Evolutionary conservation across 768 basidiomycete genomes (phyloP).

Genomic region (Auricularia sp.): DNA sequence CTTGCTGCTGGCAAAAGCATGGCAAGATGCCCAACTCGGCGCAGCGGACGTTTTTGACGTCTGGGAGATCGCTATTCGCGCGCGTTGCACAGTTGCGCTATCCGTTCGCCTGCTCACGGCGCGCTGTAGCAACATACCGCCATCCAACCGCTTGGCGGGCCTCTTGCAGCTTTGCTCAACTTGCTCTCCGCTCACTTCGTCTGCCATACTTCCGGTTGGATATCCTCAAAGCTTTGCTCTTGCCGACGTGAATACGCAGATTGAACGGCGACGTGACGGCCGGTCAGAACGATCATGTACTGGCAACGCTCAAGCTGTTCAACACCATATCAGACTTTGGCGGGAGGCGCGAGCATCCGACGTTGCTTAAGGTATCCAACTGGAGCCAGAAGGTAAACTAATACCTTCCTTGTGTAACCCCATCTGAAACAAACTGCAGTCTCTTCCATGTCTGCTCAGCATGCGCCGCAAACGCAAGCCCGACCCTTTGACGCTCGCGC

Average conservation of each 20-base stretch:
- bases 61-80: conserved; percentile 47
- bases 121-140: conserved; percentile 32
- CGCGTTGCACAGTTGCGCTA: conserved; percentile 20
- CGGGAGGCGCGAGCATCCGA: conserved; percentile 52
- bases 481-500: conserved; percentile 30
- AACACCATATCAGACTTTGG: conserved; percentile 51
- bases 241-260: conserved; percentile 41
- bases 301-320: conserved; percentile 56
- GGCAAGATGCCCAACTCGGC: conserved; percentile 48
- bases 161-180: conserved; percentile 49
- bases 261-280: conserved; percentile 56
- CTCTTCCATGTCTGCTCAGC: conserved; percentile 51
- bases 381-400: conserved; percentile 65
- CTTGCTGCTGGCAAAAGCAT: conserved; percentile 46
- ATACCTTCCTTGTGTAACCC: too few species aligned
- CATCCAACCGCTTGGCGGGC: conserved; percentile 31
- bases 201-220: conserved; percentile 51
- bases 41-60: conserved; percentile 51
- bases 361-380: conserved; percentile 55
- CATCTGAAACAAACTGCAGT: conserved; percentile 25
- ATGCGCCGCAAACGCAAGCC: conserved; percentile 57
- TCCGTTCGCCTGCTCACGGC: conserved; percentile 1
- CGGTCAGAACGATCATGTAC: conserved; percentile 51
- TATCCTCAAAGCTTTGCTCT: conserved; percentile 51
- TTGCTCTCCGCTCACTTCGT: conserved; percentile 61